A percentile compares a stretch with the other conserved stretches of the same genome.
Conservation (phyloP, 179 eudicot species). For the Spinacia oleracea region DNA sequence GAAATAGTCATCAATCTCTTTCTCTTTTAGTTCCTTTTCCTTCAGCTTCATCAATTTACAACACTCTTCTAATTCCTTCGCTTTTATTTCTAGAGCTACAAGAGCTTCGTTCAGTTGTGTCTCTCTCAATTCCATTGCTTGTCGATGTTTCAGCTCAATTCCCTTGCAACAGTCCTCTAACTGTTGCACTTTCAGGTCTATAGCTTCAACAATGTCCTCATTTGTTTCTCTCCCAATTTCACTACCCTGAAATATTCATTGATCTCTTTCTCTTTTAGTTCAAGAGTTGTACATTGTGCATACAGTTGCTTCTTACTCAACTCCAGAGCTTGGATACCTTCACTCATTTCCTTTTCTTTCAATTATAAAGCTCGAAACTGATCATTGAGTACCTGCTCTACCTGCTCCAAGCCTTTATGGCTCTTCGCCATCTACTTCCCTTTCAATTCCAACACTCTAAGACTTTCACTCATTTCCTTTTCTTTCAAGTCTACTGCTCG, state of each 20-base stretch:
- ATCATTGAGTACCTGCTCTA: constrained; percentile 4
- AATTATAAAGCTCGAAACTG: neutral
- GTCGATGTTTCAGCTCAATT: neutral
- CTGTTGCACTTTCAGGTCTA: neutral
- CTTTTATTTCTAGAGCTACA: constrained; percentile 3
- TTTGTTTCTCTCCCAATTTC: constrained; percentile 17
- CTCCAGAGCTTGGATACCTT: constrained; percentile 10
- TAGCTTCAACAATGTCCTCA: neutral
- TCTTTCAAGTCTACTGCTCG: constrained; percentile 10
- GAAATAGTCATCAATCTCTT: neutral
- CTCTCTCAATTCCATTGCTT: neutral
- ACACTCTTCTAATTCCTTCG: neutral
- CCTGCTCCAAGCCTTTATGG: neutral
- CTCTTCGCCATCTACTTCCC: neutral
- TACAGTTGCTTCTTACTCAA: neutral
- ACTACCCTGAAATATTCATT: neutral
- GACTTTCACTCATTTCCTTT: constrained; percentile 15
- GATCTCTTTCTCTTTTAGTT: constrained; percentile 2
- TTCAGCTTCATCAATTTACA: neutral
- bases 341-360: constrained; percentile 16
- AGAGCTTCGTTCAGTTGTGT: neutral
- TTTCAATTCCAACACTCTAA: constrained; percentile 4
- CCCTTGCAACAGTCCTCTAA: neutral
- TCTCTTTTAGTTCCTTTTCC: constrained; percentile 13
- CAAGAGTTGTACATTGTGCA: neutral